phyloP scores from a whole-genome alignment of 345 rosid genomes.

The Eucalyptus caleyi region DNA sequence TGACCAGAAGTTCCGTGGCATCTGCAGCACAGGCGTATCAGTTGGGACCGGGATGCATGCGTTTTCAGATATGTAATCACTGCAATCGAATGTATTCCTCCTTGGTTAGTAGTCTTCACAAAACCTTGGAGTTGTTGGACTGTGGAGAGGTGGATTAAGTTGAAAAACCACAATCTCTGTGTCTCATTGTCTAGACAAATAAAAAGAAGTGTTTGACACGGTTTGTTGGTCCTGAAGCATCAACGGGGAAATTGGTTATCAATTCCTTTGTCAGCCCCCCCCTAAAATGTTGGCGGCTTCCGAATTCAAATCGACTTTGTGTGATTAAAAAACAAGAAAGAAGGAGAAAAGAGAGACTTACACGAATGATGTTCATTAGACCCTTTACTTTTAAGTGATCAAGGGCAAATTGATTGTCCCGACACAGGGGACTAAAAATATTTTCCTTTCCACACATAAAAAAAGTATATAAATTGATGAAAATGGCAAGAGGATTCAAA shows the following conservation, averaged over 20 bases:
- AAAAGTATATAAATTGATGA: background rate
- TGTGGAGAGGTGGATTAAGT: background rate
- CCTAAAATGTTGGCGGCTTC: background rate
- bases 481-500: background rate
- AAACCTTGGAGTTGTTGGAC: background rate
- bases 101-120: background rate
- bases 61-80: background rate
- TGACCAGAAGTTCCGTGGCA: background rate
- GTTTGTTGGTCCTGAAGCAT: background rate
- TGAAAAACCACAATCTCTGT: background rate
- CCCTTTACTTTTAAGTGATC: background rate
- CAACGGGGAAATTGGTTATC: background rate
- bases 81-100: background rate
- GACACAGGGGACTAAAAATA: background rate
- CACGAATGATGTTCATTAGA: background rate
- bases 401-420: background rate
- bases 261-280: background rate
- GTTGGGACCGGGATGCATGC: background rate
- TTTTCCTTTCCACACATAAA: background rate
- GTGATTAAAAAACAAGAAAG: background rate
- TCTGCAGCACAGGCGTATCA: background rate
- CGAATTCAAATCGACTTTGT: background rate
- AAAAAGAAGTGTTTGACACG: background rate
- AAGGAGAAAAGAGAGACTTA: background rate
- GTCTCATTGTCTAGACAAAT: background rate